These are phyloP conservation scores for Colletotrichum karsti DNA, from an alignment of 2,329 filamentous ascomycete genomes.

Conservation along the genomic window DNA sequence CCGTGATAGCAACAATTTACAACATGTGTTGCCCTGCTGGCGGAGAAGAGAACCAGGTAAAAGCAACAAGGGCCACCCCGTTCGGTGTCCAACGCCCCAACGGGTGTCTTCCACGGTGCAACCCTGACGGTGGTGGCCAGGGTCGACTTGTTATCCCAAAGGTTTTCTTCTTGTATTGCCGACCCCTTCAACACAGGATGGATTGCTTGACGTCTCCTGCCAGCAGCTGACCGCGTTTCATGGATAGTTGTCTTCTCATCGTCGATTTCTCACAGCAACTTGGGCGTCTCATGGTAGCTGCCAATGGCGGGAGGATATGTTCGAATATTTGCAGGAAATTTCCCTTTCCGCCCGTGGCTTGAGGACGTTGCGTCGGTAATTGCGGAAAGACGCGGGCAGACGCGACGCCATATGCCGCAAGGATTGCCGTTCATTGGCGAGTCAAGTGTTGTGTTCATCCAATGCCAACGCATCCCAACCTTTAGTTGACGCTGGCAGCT, in stretches of 20 bases:
- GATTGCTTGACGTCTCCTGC: constrained; percentile 4
- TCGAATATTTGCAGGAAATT: too few species aligned
- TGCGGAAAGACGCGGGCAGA: not conserved
- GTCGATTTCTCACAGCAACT: not conserved
- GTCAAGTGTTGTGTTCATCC: constrained; percentile 1
- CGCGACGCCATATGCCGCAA: not conserved
- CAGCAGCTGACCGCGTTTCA: not conserved
- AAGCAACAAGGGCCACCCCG: not conserved
- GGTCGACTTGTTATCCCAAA: not conserved
- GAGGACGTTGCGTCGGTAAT: too few species aligned
- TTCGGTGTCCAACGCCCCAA: not conserved
- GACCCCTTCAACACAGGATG: not conserved
- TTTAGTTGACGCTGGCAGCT: not conserved
- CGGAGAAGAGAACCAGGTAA: not conserved
- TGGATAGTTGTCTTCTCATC: not conserved
- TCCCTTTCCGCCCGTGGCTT: too few species aligned
- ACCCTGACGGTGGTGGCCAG: constrained; percentile 23
- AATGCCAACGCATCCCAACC: not conserved
- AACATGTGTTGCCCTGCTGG: not conserved
- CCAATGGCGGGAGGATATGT: too few species aligned
- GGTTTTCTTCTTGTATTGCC: not conserved
- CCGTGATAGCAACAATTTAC: not conserved
- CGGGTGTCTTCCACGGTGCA: constrained; percentile 16
- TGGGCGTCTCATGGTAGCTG: not conserved
- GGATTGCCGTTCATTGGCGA: not conserved